Percentiles rank a stretch among this genome's conserved stretches.
Conservation (phyloP, 495 filamentous ascomycete genomes). For the Neurospora sp. region DNA sequence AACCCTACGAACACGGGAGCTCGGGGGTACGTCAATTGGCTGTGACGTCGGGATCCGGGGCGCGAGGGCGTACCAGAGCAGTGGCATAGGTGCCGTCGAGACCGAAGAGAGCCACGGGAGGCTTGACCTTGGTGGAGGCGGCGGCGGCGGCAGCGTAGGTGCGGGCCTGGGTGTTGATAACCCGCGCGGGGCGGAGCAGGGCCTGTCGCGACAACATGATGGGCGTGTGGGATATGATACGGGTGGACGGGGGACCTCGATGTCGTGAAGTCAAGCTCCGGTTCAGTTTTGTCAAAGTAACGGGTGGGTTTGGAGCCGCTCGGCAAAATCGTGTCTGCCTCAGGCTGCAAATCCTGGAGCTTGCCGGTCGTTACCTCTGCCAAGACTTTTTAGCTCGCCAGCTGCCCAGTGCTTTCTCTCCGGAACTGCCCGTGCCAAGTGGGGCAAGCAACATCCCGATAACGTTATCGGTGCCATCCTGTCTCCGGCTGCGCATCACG, state of each 20-base stretch:
- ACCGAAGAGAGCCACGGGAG: conserved; percentile 84
- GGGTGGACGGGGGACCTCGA: conserved; percentile 21
- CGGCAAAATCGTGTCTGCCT: conserved; percentile 25
- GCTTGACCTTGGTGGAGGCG: conserved; percentile 53
- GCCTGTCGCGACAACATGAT: conserved; percentile 56
- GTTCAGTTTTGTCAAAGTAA: conserved; percentile 21
- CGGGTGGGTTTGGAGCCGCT: conserved; percentile 18
- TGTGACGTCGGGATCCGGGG: conserved; percentile 1
- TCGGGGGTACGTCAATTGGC: conserved; percentile 5
- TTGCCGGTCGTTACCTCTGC: not conserved
- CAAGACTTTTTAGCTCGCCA: not conserved
- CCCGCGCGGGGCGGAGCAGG: conserved; percentile 42
- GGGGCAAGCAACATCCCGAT: not conserved
- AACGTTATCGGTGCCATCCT: not conserved
- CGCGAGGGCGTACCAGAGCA: conserved; percentile 68
- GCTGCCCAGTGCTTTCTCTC: not conserved
- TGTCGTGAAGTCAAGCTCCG: conserved; percentile 24
- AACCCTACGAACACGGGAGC: not conserved
- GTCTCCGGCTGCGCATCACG: not conserved
- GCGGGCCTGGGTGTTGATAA: conserved; percentile 37
- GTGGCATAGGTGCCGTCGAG: conserved; percentile 96
- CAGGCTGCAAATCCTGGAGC: conserved; percentile 10
- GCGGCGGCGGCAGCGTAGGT: conserved; percentile 65
- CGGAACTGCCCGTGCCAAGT: not conserved
- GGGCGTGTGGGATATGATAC: conserved; percentile 23